Evolutionary conservation across 1,139 yeast genomes (phyloP).

Genomic region (Yamadazyma jaroonii): DNA sequence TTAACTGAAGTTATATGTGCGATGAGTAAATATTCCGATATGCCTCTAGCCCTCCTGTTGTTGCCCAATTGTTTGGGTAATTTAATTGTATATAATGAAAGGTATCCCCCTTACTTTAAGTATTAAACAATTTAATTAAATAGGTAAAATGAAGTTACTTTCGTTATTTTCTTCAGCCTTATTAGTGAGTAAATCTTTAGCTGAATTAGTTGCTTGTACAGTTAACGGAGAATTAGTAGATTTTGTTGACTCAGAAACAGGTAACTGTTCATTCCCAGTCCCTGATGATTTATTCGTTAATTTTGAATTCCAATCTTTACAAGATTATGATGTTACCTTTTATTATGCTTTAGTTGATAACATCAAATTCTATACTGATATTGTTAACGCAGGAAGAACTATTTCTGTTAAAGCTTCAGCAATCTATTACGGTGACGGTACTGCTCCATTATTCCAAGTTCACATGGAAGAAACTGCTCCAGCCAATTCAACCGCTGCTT

Average conservation of each 20-base stretch:
- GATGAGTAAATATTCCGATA: too few species aligned
- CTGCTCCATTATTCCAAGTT: conserved; percentile 29
- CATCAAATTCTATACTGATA: conserved; percentile 32
- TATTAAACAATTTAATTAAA: neutral
- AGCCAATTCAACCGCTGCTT: conserved; percentile 40
- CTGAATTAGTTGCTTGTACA: conserved; percentile 36
- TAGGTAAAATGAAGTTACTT: conserved; percentile 14
- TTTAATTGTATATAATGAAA: too few species aligned
- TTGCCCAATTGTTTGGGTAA: too few species aligned
- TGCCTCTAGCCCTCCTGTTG: too few species aligned
- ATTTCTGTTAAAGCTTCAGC: conserved; percentile 32
- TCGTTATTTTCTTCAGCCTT: conserved; percentile 18
- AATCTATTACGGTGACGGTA: conserved; percentile 20
- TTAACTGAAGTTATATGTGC: too few species aligned
- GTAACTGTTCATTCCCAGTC: conserved; percentile 37
- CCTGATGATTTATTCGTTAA: conserved; percentile 26
- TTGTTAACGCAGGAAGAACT: conserved; percentile 33
- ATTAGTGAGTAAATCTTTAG: conserved; percentile 19
- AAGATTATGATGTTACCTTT: conserved; percentile 35
- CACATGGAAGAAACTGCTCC: conserved; percentile 26
- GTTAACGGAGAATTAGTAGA: conserved; percentile 32
- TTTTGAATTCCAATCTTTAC: conserved; percentile 26
- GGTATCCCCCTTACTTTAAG: too few species aligned
- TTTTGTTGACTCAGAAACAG: conserved; percentile 41
- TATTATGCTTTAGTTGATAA: conserved; percentile 30